Conservation (phyloP, 163 green algal genomes). For the Scenedesmus sp. region DNA sequence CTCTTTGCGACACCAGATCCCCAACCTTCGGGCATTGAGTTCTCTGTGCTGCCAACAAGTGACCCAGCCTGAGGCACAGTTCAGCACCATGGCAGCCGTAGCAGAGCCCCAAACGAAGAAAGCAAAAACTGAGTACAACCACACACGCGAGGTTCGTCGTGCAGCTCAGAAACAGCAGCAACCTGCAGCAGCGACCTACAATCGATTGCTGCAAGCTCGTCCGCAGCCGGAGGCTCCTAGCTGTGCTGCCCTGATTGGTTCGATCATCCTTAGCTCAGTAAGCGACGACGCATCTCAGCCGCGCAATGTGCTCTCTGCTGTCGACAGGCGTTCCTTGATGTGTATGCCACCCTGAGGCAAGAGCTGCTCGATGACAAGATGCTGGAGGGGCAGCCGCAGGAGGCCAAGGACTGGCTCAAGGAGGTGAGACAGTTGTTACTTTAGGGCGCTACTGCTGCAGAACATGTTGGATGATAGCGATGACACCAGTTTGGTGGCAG, state of each 20-base stretch:
- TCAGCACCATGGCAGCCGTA: constrained; percentile 45
- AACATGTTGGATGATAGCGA: background rate
- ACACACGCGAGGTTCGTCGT: constrained; percentile 60
- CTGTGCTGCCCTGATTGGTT: background rate
- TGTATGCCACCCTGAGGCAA: constrained; percentile 82
- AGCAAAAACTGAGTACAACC: constrained; percentile 44
- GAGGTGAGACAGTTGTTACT: constrained; percentile 62
- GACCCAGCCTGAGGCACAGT: background rate
- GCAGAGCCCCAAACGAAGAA: constrained; percentile 59
- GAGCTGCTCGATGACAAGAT: constrained; percentile 84
- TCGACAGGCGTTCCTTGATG: constrained; percentile 83
- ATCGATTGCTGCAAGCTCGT: background rate
- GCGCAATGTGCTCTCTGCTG: background rate
- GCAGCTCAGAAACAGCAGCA: background rate
- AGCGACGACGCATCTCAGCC: background rate
- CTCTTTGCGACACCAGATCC: background rate
- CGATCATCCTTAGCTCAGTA: too few species aligned
- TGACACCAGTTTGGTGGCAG: background rate
- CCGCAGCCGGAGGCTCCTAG: background rate
- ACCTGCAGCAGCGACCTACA: constrained; percentile 4
- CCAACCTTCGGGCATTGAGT: constrained; percentile 1
- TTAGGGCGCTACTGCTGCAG: background rate
- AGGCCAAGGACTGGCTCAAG: constrained; percentile 76
- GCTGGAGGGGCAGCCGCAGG: constrained; percentile 73
- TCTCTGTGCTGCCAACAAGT: background rate